phyloP scores from a whole-genome alignment of 306 rosid genomes.

The Rubus parviflorus region DNA sequence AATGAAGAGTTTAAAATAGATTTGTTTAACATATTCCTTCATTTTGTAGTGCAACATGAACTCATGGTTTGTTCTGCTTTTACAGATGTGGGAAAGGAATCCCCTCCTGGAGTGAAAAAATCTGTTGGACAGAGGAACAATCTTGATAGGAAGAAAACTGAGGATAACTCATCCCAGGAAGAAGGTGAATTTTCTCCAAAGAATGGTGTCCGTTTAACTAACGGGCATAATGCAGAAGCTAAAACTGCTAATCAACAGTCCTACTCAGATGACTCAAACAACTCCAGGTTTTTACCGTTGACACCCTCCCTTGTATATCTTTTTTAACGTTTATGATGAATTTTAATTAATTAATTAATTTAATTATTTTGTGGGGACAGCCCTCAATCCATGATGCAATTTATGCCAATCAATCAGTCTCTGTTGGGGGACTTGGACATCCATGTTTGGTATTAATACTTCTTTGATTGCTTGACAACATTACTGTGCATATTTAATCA shows the following conservation, averaged over 20 bases:
- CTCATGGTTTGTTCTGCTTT: conserved; percentile 33
- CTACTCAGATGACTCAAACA: conserved; percentile 55
- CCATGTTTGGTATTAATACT: neutral
- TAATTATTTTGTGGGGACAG: too few relatives aligned
- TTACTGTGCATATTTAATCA: conserved; percentile 22
- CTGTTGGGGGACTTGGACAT: neutral
- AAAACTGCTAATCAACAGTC: conserved; percentile 45
- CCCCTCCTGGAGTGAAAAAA: conserved; percentile 32
- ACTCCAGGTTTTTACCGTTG: conserved; percentile 58
- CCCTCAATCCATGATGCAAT: too few relatives aligned
- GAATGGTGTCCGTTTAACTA: conserved; percentile 45
- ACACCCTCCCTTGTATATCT: conserved; percentile 15
- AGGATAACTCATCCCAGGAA: conserved; percentile 61
- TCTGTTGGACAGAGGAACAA: conserved; percentile 34
- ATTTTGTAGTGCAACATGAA: conserved; percentile 27
- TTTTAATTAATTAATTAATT: neutral
- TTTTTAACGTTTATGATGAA: neutral
- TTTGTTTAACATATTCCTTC: conserved; percentile 14
- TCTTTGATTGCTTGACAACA: conserved; percentile 24
- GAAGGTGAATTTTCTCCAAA: conserved; percentile 84
- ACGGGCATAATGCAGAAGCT: conserved; percentile 54
- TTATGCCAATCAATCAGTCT: too few relatives aligned
- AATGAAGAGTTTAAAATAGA: neutral
- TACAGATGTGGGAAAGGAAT: conserved; percentile 51
- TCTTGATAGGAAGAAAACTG: conserved; percentile 33